Base-by-base conservation (phyloP, 208 protist species). In the Acanthamoeba sp. region DNA sequence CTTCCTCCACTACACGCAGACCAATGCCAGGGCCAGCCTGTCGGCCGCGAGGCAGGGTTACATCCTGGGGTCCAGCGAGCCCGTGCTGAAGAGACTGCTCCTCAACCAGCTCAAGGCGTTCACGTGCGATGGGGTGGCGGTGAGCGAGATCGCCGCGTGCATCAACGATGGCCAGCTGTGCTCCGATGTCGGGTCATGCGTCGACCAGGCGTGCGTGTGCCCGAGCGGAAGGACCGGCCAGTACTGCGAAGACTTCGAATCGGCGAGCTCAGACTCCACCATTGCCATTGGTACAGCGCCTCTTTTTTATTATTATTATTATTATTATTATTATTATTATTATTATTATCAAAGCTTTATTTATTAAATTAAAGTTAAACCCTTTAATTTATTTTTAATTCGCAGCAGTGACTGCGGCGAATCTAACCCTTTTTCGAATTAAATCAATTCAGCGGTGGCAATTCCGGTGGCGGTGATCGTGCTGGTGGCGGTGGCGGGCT, bases 1-100 rank as follows among this genome's bases (percentile, higher is more conserved):
- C 59, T 85, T 85, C 45, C 2, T 34, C 27, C 36, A 85, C 4
- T 85, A 32, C 29, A 85, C 76, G 14, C 76, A 85, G 29, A 69
- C 59, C 52, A 59, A 27, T 20, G 0, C 5, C 6, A 32, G 10
- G 6, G 36, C 69, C 29, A 29, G 5, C 14, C 29, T n/a, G 36
- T 45, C 16, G 34, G 20, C 69, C 7, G 34, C 12, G 14, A 80
- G 69, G 69, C 27, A 45, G 36, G 69, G 36, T 9, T 80, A 45
- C 36, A 29, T 80, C 22, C 6, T 80, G 1, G 22, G 22, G 14
- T 24, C 69, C 0, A 45, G 29, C 14, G 20, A 45, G 18, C 34
- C 29, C 22, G 69, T 45, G 36, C 29, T 80, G 14, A 80, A 42
- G 34, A 59, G 52, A 10, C 52, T 32, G 3, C 18, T 85, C 7